Base-by-base conservation (phyloP, 139 green algal genomes). In the Asterochloris sp. region DNA sequence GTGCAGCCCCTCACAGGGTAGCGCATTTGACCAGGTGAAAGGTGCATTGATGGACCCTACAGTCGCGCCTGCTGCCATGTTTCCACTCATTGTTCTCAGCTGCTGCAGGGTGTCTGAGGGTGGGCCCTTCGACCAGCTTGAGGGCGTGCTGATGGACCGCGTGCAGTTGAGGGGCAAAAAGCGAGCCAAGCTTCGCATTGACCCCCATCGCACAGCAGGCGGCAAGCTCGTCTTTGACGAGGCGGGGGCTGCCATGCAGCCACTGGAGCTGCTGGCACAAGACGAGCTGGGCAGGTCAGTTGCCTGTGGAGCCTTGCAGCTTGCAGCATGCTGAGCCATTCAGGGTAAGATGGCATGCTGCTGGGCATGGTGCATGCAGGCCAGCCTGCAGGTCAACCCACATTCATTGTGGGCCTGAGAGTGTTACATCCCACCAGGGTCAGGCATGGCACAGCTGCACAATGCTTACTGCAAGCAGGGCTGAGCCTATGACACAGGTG, bases 201-300 rank as follows among this genome's bases (percentile, higher is more conserved):
- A 91, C 77, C 23, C 85, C 23, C 83, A 86, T 14, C 67, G 14
- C 0, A 81, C 79, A 62, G 85, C 62, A 27, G 89, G 89, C 14
- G 86, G 83, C 26, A 86, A 92, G 15, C 83, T 90, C 21, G 91
- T 98, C 26, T 97, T 98, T 88, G 93, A 96, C 47, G 92, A 95
- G 9, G 88, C 91, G 13, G 93, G 92, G 1, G 26, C 87, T 66
- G 88, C 87, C 0, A n/a, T 92, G 69, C 86, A 93, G 63, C 89
- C 93, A 14, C 85, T 96, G 28, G 90, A 82, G 26, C 69, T 87
- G 76, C 87, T 97, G 78, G 91, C 89, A 0, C 64, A 63, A 69
- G 86, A 77, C 19, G 76, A 80, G 29, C 60, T 83, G 62, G 75
- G 77, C 82, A 86, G 69, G 61, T 73, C 23, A 54, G 61, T 13